These are phyloP conservation scores for Tetrahymena elliotti DNA, from an alignment of 73 alveolate species.

Conservation along the genomic window DNA sequence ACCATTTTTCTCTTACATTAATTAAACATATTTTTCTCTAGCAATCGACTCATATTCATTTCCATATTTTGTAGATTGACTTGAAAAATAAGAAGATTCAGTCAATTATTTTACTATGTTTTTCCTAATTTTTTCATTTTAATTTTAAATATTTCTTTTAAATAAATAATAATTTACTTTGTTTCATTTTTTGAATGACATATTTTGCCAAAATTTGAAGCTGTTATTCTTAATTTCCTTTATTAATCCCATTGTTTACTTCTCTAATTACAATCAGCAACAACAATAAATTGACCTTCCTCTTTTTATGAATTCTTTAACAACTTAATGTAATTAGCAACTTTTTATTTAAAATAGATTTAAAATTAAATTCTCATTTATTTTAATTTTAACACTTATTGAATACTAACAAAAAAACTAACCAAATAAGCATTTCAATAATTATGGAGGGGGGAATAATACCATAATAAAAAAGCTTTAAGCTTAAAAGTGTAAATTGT, in stretches of 20 bases:
- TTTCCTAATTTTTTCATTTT: neutral
- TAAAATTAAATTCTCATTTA: too few relatives aligned
- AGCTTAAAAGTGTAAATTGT: too few relatives aligned
- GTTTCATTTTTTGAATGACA: neutral
- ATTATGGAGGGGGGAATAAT: too few relatives aligned
- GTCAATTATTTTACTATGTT: neutral
- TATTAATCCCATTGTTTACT: neutral
- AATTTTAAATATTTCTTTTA: neutral
- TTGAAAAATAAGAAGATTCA: neutral
- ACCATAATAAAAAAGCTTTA: too few relatives aligned
- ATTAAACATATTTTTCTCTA: neutral
- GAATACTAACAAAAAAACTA: too few relatives aligned
- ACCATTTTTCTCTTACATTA: neutral
- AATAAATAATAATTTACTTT: neutral
- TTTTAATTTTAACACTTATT: too few relatives aligned
- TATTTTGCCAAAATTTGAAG: neutral
- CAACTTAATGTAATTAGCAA: too few relatives aligned
- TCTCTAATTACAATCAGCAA: neutral
- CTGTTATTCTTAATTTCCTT: neutral
- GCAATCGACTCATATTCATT: neutral
- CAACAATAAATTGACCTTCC: too few relatives aligned
- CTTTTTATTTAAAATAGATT: too few relatives aligned
- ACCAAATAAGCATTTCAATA: too few relatives aligned
- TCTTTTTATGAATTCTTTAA: neutral
- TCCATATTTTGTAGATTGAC: neutral